Evolutionary conservation across 108 stramenopile genomes (phyloP), one percentile per base, ranked within the genome.

Genomic region (Ochromonas danica): DNA sequence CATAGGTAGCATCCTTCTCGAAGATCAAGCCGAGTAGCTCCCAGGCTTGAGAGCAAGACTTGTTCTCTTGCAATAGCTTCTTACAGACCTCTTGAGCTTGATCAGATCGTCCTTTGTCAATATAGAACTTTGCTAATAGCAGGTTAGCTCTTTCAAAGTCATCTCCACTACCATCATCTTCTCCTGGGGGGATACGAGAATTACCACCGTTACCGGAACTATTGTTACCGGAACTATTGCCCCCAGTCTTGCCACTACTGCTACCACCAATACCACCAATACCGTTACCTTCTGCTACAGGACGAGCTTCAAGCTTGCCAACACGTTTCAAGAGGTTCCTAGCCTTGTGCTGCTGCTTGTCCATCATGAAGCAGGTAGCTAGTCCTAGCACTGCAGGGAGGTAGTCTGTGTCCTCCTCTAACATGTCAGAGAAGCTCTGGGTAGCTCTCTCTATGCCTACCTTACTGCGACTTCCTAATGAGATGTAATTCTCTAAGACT

Each of bases 71-170:
- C 40, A 91, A 65, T 30, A 84, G 86, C 28, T 81, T 79, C 42
- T 86, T 77, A 61, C 90, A 91, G 39, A 90, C 79, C 60, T 87
- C 88, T 70, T 77, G 65, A n/a, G 71, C 80, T 25, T 30, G 25
- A 36, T 75, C 72, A 25, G 6, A 42, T 6, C 83, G 39, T 89
- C 78, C 85, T 51, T 80, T 85, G n/a, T 81, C 81, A n/a, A 91
- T 81, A 81, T 89, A 89, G 0, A 91, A 77, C 10, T 91, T 87
- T 0, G 89, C 90, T 39, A 91, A 87, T 36, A 89, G 57, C 6
- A 91, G 80, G 62, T 88, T 89, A 42, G 85, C 84, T 42, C 62
- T 81, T 60, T 90, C 90, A 61, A 90, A 91, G 51, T 90, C 88
- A 31, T 88, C 86, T n/a, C 84, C 86, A 27, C 42, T 43, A 25